These are phyloP conservation scores for Stylonectria norvegica DNA, from an alignment of 2,329 filamentous ascomycete genomes.

Conservation along the genomic window DNA sequence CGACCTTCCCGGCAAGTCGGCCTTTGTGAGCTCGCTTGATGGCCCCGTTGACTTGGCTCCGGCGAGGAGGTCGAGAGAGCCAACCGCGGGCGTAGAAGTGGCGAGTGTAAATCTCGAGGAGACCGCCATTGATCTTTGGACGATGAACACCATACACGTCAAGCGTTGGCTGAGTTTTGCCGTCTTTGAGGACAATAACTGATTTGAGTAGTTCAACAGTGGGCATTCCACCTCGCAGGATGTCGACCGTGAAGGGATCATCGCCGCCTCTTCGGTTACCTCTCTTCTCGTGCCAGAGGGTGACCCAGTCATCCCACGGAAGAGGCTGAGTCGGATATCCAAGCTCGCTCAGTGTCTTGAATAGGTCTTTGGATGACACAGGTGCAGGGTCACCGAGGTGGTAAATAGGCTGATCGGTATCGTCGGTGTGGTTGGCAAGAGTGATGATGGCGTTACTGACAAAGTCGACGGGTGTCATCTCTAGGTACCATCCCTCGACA, in stretches of 20 bases:
- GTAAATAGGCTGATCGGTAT: slow-evolving; percentile 62
- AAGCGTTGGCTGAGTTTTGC: slow-evolving; percentile 60
- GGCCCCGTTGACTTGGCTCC: slow-evolving; percentile 34
- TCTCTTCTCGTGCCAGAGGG: slow-evolving; percentile 68
- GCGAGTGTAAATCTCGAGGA: slow-evolving; percentile 75
- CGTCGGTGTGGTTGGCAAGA: slow-evolving; percentile 60
- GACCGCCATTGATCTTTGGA: slow-evolving; percentile 63
- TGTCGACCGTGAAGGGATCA: slow-evolving; percentile 72
- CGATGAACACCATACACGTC: slow-evolving; percentile 52
- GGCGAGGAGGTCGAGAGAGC: slow-evolving; percentile 61
- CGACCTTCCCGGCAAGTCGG: slow-evolving; percentile 65
- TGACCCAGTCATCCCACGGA: slow-evolving; percentile 70
- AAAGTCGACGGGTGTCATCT: slow-evolving; percentile 84
- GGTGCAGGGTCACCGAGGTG: slow-evolving; percentile 73
- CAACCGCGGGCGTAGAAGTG: slow-evolving; percentile 80
- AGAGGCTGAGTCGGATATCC: slow-evolving; percentile 68
- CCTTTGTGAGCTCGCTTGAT: slow-evolving; percentile 40
- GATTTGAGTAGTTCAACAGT: slow-evolving; percentile 66
- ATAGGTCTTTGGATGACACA: slow-evolving; percentile 62
- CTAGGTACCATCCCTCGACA: slow-evolving; percentile 70
- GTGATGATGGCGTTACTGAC: slow-evolving; percentile 71
- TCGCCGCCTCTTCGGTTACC: slow-evolving; percentile 62
- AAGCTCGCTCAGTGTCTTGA: slow-evolving; percentile 60
- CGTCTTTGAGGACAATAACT: slow-evolving; percentile 71
- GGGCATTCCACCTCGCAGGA: slow-evolving; percentile 78